phyloP scores from a whole-genome alignment of 2,329 filamentous ascomycete genomes.

The Erysiphe pulchra region DNA sequence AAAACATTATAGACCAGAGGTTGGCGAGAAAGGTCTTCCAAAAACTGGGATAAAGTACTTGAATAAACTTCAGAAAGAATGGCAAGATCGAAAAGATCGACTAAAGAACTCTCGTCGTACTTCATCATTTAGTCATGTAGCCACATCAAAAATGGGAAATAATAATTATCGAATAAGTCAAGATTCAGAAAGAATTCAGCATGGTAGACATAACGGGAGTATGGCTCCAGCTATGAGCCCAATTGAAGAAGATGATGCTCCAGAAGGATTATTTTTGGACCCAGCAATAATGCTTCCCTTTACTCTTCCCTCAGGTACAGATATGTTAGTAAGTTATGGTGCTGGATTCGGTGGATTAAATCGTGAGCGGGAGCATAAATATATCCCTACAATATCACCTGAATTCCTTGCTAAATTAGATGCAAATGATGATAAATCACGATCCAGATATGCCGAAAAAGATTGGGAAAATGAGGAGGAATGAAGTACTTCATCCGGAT shows the following conservation, averaged over 20 bases:
- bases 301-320: conserved; percentile 79
- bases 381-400: conserved; percentile 81
- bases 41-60: conserved; percentile 80
- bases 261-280: conserved; percentile 57
- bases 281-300: conserved; percentile 86
- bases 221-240: not conserved
- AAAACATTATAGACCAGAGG: conserved; percentile 80
- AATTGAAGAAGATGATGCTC: conserved; percentile 32
- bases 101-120: conserved; percentile 22
- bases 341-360: conserved; percentile 87
- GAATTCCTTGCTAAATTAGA: conserved; percentile 84
- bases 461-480: conserved; percentile 40
- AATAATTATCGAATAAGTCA: conserved; percentile 19
- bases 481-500: conserved; percentile 2
- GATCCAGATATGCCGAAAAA: conserved; percentile 33
- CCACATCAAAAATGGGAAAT: conserved; percentile 15
- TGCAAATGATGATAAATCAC: conserved; percentile 19
- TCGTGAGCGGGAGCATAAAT: conserved; percentile 74
- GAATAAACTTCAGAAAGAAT: conserved; percentile 51
- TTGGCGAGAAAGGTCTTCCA: conserved; percentile 75
- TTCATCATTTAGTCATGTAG: conserved; percentile 7
- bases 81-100: conserved; percentile 30
- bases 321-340: conserved; percentile 90
- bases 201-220: not conserved
- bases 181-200: conserved; percentile 17